Conservation (phyloP, 345 rosid genomes). For the Sonneratia alba region DNA sequence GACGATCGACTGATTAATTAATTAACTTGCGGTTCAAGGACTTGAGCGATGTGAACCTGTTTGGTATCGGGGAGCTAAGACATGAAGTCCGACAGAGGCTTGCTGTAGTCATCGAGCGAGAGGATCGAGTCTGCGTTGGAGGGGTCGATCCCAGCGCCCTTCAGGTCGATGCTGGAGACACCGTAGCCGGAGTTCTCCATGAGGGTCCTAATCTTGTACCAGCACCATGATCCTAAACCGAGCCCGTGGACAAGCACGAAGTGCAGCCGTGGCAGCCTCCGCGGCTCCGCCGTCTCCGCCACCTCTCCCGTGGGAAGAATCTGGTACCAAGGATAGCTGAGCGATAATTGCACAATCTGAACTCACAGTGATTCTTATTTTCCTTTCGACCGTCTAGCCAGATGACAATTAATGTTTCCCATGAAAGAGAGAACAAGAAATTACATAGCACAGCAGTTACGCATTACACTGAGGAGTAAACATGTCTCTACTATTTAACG, state of each 20-base stretch:
- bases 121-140: conserved; percentile 37
- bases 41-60: conserved; percentile 22
- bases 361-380: too few relatives aligned
- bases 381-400: too few relatives aligned
- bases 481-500: background rate
- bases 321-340: too few relatives aligned
- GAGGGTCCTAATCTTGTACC: conserved; percentile 71
- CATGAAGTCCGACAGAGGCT: conserved; percentile 61
- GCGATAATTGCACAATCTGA: too few relatives aligned
- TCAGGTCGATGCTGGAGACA: conserved; percentile 79
- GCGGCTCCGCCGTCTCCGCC: conserved; percentile 2
- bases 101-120: conserved; percentile 61
- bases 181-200: conserved; percentile 67
- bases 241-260: conserved; percentile 80
- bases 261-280: conserved; percentile 24
- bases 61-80: conserved; percentile 43
- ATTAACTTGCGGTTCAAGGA: background rate
- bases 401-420: too few relatives aligned
- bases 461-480: background rate
- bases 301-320: conserved; percentile 27
- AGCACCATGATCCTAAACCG: conserved; percentile 84
- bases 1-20: background rate
- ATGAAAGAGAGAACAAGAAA: background rate
- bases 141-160: conserved; percentile 49
- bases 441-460: background rate